Percentiles rank a stretch among this genome's conserved stretches.
Conservation (phyloP, 2,329 filamentous ascomycete genomes). For the Cladobotryum protrusum region DNA sequence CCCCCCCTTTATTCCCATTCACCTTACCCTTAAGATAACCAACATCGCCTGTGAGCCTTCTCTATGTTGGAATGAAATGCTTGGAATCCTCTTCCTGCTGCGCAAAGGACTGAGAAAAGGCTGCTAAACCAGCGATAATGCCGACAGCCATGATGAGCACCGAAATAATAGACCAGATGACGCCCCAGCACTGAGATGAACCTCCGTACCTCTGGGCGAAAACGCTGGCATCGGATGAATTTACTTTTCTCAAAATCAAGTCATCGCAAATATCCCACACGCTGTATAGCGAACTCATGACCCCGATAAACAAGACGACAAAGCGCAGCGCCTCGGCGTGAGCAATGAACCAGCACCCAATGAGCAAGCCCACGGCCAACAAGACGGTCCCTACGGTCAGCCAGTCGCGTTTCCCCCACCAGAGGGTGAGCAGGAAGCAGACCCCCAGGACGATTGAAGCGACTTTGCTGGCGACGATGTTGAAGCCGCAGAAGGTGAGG, state of each 20-base stretch:
- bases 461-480: constrained; percentile 76
- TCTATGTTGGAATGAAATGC: constrained; percentile 52
- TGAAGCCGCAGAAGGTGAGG: constrained; percentile 72
- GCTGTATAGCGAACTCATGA: constrained; percentile 75
- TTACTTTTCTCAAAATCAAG: constrained; percentile 72
- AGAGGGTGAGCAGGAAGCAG: constrained; percentile 71
- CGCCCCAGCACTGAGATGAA: constrained; percentile 74
- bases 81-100: constrained; percentile 65
- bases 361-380: constrained; percentile 61
- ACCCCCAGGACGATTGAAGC: constrained; percentile 66
- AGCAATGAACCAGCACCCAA: constrained; percentile 74
- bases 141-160: constrained; percentile 64
- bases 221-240: constrained; percentile 71
- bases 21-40: too few relatives aligned
- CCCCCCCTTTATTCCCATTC: too few relatives aligned
- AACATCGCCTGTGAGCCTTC: too few relatives aligned
- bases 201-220: constrained; percentile 74
- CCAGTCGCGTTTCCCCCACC: constrained; percentile 78
- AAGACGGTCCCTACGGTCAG: constrained; percentile 66
- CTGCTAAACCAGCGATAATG: constrained; percentile 70
- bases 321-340: constrained; percentile 69
- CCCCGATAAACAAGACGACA: constrained; percentile 72
- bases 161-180: constrained; percentile 71
- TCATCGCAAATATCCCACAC: constrained; percentile 86
- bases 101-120: constrained; percentile 63